Base-by-base conservation (phyloP, 2,329 filamentous ascomycete species). In the Fusarium haematococcum region DNA sequence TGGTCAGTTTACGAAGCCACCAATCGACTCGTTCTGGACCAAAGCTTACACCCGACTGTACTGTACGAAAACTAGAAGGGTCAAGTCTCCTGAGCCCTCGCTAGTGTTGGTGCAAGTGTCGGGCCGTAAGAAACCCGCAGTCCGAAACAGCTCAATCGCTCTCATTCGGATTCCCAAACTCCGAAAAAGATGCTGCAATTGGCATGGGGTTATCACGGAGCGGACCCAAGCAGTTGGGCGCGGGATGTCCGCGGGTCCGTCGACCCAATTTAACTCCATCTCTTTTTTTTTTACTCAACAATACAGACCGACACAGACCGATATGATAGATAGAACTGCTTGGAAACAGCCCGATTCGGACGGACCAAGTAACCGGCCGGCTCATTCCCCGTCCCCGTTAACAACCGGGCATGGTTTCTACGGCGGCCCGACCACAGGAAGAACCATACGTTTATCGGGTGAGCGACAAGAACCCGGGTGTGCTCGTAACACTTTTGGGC, bases 201-300 rank as follows among this genome's bases (percentile, higher is more conserved):
- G 43, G 45, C 30, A 61, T 67, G n/a, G 39, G 65, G 45, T 57
- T 23, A 60, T 43, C 48, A 69, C 63, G 71, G 68, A 69, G 71
- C 64, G n/a, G 52, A 62, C 68, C 71, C 71, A 39, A 60, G 52
- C 67, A 37, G 48, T 45, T 73, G 72, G 66, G 60, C 50, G 68
- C 68, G 72, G 65, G 59, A 75, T 63, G 65, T 52, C 52, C 62
- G 43, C 62, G 69, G 59, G 50, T 33, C 71, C 72, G 59, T 48
- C 57, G 66, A 59, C 66, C 72, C 66, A 54, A 58, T 73, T 63
- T 68, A 65, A 64, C 60, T 68, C 66, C 69, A 60, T 67, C 61
- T 65, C n/a, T 67, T 48, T 48, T 27, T 39, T 14, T 48, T 6
- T 43, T 30, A 9, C 52, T 48, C 63, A 58, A 65, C 62, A 65